Conservation (phyloP, 345 rosid genomes). For the Salix exigua region DNA sequence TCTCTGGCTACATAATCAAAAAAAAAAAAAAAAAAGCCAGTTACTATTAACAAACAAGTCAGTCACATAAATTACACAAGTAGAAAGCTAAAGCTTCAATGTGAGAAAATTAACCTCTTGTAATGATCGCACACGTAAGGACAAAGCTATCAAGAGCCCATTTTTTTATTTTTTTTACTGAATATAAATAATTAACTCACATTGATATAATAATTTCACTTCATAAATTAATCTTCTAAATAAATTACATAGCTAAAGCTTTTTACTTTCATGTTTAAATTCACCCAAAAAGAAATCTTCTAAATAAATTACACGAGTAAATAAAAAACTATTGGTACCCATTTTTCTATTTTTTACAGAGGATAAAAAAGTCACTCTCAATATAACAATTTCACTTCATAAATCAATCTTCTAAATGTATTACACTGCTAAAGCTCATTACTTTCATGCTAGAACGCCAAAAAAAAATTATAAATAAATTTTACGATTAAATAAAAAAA, state of each 20-base stretch:
- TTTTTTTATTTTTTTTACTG: not conserved
- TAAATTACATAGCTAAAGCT: not conserved
- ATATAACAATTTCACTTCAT: not conserved
- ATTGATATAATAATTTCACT: not conserved
- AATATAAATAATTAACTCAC: not conserved
- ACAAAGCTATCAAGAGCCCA: not conserved
- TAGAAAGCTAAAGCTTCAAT: not conserved
- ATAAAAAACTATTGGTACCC: not conserved
- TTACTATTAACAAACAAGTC: not conserved
- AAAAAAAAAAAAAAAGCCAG: not conserved
- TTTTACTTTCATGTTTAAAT: not conserved
- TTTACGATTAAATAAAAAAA: no score
- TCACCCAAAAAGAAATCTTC: not conserved
- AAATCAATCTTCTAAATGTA: no score
- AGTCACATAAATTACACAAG: not conserved
- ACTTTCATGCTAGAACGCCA: no score
- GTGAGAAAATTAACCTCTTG: not conserved
- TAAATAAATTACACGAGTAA: no score
- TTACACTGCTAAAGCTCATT: no score
- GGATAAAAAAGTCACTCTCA: not conserved
- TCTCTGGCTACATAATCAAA: constrained; percentile 38
- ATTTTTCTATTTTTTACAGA: not conserved
- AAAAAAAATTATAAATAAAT: no score
- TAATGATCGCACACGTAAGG: not conserved
- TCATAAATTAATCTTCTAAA: no score